Conservation (phyloP, 805 yeast genomes). For the Ogataea neopini region DNA sequence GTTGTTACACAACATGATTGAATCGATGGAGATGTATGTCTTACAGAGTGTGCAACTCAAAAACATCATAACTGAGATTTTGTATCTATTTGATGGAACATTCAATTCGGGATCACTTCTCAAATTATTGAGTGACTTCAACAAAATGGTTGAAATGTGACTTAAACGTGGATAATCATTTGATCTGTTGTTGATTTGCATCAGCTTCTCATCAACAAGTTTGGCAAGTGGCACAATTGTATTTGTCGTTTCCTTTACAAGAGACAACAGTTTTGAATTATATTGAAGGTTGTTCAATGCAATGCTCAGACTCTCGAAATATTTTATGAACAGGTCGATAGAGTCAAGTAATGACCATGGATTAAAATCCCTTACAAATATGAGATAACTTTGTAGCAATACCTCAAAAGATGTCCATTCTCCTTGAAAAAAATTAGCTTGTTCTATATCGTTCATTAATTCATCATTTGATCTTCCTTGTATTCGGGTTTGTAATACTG, state of each 20-base stretch:
- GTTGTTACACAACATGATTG: conserved; percentile 60
- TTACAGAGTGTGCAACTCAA: conserved; percentile 51
- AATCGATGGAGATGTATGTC: conserved; percentile 52
- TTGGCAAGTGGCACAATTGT: conserved; percentile 47
- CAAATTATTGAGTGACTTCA: conserved; percentile 51
- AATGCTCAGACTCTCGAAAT: conserved; percentile 46
- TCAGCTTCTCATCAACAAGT: conserved; percentile 43
- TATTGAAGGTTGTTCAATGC: conserved; percentile 47
- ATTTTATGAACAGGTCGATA: conserved; percentile 53
- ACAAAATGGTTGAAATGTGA: conserved; percentile 47
- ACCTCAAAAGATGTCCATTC: conserved; percentile 47
- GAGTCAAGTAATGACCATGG: conserved; percentile 57
- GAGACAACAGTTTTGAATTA: conserved; percentile 40
- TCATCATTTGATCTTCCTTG: conserved; percentile 26
- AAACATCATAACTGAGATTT: conserved; percentile 48
- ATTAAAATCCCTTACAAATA: conserved; percentile 49
- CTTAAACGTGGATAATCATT: conserved; percentile 45
- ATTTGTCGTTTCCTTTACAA: conserved; percentile 39
- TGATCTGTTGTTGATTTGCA: conserved; percentile 35
- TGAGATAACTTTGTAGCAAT: conserved; percentile 44
- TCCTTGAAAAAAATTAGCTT: conserved; percentile 32
- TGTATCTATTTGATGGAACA: conserved; percentile 33
- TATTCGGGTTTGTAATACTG: conserved; percentile 27
- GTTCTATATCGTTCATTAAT: conserved; percentile 32
- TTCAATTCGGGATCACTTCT: conserved; percentile 45